Percentiles rank a stretch among this genome's conserved stretches.
phyloP scores from a whole-genome alignment of 2,329 filamentous ascomycete genomes.

The Colletotrichum costaricense region DNA sequence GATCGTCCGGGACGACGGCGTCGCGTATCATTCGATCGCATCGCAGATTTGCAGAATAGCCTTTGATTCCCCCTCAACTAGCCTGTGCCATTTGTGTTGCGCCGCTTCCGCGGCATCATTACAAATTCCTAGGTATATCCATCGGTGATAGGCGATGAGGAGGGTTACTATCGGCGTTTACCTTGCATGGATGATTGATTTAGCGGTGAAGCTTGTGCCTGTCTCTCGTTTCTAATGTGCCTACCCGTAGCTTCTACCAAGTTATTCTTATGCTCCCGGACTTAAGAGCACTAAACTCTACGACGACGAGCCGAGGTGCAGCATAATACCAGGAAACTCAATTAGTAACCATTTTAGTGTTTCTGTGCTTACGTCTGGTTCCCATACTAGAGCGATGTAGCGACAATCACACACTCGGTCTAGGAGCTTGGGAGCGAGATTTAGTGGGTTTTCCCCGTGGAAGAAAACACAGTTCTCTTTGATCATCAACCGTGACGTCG shows the following conservation, averaged over 20 bases:
- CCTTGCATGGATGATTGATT: neutral
- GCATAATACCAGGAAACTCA: neutral
- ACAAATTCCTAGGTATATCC: neutral
- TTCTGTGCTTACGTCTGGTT: too few species aligned
- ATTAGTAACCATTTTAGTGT: neutral
- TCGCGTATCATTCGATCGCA: neutral
- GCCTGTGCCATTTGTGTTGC: neutral
- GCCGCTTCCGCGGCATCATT: neutral
- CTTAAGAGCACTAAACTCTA: neutral
- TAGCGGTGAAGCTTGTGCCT: conserved; percentile 5
- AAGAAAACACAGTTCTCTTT: neutral
- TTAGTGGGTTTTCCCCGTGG: neutral
- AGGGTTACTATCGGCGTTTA: conserved; percentile 9
- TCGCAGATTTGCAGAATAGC: neutral
- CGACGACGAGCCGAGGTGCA: neutral
- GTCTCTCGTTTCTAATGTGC: neutral
- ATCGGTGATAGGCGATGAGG: conserved; percentile 21
- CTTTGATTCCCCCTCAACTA: neutral
- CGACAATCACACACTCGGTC: neutral
- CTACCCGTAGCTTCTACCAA: neutral
- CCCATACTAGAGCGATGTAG: too few species aligned
- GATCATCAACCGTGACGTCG: neutral
- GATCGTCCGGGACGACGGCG: neutral
- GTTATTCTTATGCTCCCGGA: neutral
- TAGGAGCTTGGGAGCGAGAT: neutral